phyloP scores from a whole-genome alignment of 2,329 filamentous ascomycete species.

The Fusarium sp. region DNA sequence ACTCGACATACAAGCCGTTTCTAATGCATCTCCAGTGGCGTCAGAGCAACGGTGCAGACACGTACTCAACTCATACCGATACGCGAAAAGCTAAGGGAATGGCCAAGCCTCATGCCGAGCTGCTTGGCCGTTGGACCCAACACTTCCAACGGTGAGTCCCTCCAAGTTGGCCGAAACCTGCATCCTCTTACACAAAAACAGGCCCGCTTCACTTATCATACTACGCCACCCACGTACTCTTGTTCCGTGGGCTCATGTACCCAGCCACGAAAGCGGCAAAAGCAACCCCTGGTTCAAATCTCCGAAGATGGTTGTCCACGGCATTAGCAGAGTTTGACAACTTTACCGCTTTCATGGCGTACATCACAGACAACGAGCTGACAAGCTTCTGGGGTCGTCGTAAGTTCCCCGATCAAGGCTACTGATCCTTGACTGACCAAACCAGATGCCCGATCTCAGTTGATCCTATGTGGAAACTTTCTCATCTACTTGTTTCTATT shows the following conservation, averaged over 20 bases:
- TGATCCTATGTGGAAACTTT: constrained; percentile 58
- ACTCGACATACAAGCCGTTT: not conserved
- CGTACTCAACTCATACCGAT: constrained; percentile 39
- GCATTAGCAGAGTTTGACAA: constrained; percentile 50
- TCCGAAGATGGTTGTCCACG: constrained; percentile 47
- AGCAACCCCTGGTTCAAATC: constrained; percentile 47
- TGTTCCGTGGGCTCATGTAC: constrained; percentile 56
- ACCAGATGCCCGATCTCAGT: constrained; percentile 51
- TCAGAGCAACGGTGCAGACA: constrained; percentile 27
- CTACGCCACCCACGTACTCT: constrained; percentile 53
- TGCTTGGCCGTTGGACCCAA: constrained; percentile 39
- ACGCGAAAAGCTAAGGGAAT: constrained; percentile 47
- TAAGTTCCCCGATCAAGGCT: constrained; percentile 42
- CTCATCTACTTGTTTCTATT: constrained; percentile 58
- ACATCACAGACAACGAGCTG: constrained; percentile 48
- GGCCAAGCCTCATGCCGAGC: constrained; percentile 49
- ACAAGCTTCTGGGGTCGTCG: constrained; percentile 56
- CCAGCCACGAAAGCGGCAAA: constrained; percentile 55
- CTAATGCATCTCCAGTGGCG: constrained; percentile 23
- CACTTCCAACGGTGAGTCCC: constrained; percentile 32
- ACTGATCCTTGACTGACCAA: constrained; percentile 3
- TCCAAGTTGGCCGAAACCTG: not conserved
- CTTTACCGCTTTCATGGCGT: constrained; percentile 51
- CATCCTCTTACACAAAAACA: constrained; percentile 24
- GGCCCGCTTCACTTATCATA: constrained; percentile 54